Conservation (phyloP, 2,329 filamentous ascomycete genomes). For the Onygenales sp. region DNA sequence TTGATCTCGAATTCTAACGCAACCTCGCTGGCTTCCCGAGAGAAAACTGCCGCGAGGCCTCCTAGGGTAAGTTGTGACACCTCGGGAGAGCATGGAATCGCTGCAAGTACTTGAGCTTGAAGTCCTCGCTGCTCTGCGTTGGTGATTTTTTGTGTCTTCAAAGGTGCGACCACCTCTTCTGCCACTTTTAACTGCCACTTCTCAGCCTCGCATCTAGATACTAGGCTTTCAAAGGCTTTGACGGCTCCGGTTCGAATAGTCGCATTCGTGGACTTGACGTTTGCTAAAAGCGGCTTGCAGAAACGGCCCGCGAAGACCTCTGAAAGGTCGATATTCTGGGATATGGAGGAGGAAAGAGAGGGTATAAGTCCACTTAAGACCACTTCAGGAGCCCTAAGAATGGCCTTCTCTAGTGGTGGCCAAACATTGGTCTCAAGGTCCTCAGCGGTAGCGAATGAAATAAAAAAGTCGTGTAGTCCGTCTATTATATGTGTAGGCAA, state of each 20-base stretch:
- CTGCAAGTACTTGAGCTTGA: slow-evolving; percentile 70
- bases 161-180: slow-evolving; percentile 66
- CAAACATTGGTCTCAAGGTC: slow-evolving; percentile 69
- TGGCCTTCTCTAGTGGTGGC: slow-evolving; percentile 75
- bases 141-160: slow-evolving; percentile 76
- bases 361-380: slow-evolving; percentile 71
- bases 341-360: slow-evolving; percentile 61
- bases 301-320: slow-evolving; percentile 61
- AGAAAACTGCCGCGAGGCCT: slow-evolving; percentile 57
- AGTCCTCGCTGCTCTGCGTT: slow-evolving; percentile 75
- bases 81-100: slow-evolving; percentile 50
- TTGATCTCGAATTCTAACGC: slow-evolving; percentile 68
- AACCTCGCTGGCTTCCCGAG: slow-evolving; percentile 81
- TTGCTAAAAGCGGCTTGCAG: slow-evolving; percentile 79
- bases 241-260: slow-evolving; percentile 67
- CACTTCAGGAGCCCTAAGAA: slow-evolving; percentile 83
- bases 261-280: slow-evolving; percentile 80
- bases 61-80: slow-evolving; percentile 58
- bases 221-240: slow-evolving; percentile 62
- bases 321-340: slow-evolving; percentile 65
- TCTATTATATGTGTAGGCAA: slow-evolving; percentile 63
- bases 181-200: slow-evolving; percentile 56
- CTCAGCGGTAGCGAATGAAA: slow-evolving; percentile 59
- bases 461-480: slow-evolving; percentile 74
- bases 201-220: slow-evolving; percentile 51